These are phyloP conservation scores for Xerocomellus intermedius DNA, from an alignment of 768 basidiomycete species.

Conservation along the genomic window DNA sequence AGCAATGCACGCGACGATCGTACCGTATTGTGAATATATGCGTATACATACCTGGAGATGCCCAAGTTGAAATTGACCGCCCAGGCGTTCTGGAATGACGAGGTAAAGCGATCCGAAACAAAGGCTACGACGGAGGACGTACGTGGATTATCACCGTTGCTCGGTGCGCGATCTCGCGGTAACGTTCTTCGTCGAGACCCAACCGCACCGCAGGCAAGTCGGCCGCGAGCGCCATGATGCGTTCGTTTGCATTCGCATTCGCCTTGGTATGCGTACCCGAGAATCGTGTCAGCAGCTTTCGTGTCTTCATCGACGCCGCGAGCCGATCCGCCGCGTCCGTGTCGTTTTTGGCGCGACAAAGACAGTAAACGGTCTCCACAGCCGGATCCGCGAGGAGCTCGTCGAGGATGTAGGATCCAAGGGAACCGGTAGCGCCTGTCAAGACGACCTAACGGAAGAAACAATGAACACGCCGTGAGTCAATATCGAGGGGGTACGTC, in stretches of 20 bases:
- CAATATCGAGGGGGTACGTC: not conserved
- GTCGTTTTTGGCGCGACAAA: slow-evolving; percentile 49
- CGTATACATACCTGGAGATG: slow-evolving; percentile 20
- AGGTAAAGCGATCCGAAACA: not conserved
- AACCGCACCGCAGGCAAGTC: slow-evolving; percentile 41
- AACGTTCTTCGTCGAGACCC: slow-evolving; percentile 39
- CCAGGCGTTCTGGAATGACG: slow-evolving; percentile 46
- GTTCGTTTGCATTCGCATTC: slow-evolving; percentile 6
- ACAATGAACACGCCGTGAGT: not conserved
- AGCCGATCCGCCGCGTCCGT: slow-evolving; percentile 42
- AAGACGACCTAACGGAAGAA: slow-evolving; percentile 31
- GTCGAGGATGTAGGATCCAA: slow-evolving; percentile 53
- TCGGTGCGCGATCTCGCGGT: slow-evolving; percentile 33
- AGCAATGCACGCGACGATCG: not conserved
- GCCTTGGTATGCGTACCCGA: slow-evolving; percentile 9
- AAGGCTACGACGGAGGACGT: not conserved
- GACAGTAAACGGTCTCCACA: slow-evolving; percentile 46
- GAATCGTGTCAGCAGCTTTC: slow-evolving; percentile 30
- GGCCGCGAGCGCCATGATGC: slow-evolving; percentile 42
- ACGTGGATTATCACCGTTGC: slow-evolving; percentile 50
- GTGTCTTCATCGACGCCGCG: slow-evolving; percentile 38
- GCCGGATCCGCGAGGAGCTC: slow-evolving; percentile 37
- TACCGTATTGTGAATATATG: not conserved
- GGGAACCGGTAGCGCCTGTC: slow-evolving; percentile 53
- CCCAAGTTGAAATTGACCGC: slow-evolving; percentile 53